A percentile compares a stretch with the other conserved stretches of the same genome.
These are phyloP conservation scores for Pseudopyrenochaeta lycopersici DNA, from an alignment of 2,329 filamentous ascomycete species.

Conservation along the genomic window DNA sequence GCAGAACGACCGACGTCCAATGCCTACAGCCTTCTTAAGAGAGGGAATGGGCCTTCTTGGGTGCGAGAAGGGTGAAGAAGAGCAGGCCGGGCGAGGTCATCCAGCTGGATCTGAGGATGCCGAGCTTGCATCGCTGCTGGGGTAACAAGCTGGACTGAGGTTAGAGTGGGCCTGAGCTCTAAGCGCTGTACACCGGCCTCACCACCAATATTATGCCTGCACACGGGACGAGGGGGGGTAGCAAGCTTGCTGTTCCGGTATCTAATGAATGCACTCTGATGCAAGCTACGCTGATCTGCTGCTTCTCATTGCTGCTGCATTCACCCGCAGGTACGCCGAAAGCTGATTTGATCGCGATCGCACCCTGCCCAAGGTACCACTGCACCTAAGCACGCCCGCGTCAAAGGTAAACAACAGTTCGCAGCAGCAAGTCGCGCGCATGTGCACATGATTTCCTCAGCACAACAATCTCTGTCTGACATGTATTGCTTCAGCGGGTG, in stretches of 20 bases:
- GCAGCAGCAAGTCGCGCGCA: constrained; percentile 2
- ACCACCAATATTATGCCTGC: constrained; percentile 34
- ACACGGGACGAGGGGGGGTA: constrained; percentile 29
- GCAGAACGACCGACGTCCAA: constrained; percentile 36
- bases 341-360: constrained; percentile 20
- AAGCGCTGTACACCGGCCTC: constrained; percentile 39
- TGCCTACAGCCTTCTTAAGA: constrained; percentile 29
- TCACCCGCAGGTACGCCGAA: constrained; percentile 21
- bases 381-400: constrained; percentile 19
- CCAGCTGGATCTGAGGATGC: constrained; percentile 50
- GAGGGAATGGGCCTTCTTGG: constrained; percentile 47
- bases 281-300: constrained; percentile 32
- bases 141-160: constrained; percentile 36
- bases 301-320: constrained; percentile 24
- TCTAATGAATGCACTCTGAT: constrained; percentile 24
- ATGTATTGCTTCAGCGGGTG: constrained; percentile 20
- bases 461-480: constrained; percentile 18
- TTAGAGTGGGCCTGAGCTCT: constrained; percentile 41
- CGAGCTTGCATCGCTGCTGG: constrained; percentile 37
- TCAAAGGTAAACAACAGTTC: constrained; percentile 24
- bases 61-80: constrained; percentile 50
- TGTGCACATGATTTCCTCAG: neutral
- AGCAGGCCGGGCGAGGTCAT: constrained; percentile 37
- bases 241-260: constrained; percentile 29
- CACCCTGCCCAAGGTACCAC: constrained; percentile 9